These are phyloP conservation scores for Cladorrhinum sp. DNA, from an alignment of 2,329 filamentous ascomycete species.

Conservation along the genomic window DNA sequence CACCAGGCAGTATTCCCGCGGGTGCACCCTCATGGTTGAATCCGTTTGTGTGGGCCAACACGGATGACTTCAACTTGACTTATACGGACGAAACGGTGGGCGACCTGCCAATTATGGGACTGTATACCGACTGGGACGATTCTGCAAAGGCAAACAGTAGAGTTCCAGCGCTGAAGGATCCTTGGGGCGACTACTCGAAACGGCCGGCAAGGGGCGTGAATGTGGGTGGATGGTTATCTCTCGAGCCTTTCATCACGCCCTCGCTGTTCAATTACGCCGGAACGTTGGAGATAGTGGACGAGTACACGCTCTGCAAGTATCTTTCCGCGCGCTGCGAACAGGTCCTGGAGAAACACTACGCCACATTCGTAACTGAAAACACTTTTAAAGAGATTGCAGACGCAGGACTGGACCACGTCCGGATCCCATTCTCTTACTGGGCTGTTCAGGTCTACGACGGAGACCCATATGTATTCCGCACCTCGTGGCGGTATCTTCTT, in stretches of 20 bases:
- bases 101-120: conserved; percentile 84
- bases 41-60: conserved; percentile 89
- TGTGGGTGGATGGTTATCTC: conserved; percentile 85
- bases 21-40: conserved; percentile 74
- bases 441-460: conserved; percentile 78
- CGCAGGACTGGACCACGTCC: conserved; percentile 93
- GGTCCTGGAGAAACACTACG: conserved; percentile 86
- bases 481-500: conserved; percentile 90
- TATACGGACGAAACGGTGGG: conserved; percentile 85
- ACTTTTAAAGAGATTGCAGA: conserved; percentile 81
- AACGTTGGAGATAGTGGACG: conserved; percentile 70
- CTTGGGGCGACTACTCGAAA: conserved; percentile 73
- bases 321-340: conserved; percentile 65
- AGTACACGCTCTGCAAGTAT: conserved; percentile 73
- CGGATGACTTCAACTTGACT: conserved; percentile 86
- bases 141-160: conserved; percentile 72
- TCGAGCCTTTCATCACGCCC: conserved; percentile 94
- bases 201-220: conserved; percentile 87
- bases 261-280: conserved; percentile 76
- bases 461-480: conserved; percentile 83
- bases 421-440: conserved; percentile 96
- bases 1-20: conserved; percentile 57
- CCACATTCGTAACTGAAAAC: conserved; percentile 78
- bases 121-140: conserved; percentile 84
- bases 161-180: conserved; percentile 71